Evolutionary conservation across 2,329 filamentous ascomycete species (phyloP).

Genomic region (Rutstroemia sp.): DNA sequence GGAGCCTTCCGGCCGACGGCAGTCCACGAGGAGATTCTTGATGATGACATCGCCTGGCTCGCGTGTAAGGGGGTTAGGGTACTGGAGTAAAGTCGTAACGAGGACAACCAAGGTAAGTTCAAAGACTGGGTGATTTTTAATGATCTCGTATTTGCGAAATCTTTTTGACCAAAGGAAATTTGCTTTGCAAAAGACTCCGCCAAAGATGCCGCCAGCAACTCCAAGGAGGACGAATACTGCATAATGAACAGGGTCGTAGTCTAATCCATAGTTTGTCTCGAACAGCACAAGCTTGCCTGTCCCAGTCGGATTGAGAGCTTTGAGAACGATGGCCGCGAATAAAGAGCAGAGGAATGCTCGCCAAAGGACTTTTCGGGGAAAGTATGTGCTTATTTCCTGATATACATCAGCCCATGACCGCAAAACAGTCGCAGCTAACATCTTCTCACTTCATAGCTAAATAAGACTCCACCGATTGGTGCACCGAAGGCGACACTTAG

Average conservation of each 20-base stretch:
- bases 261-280: conserved; percentile 50
- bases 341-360: conserved; percentile 51
- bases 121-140: conserved; percentile 48
- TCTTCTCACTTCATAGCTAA: conserved; percentile 42
- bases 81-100: conserved; percentile 46
- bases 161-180: conserved; percentile 50
- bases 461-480: conserved; percentile 53
- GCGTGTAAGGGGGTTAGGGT: conserved; percentile 46
- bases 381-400: conserved; percentile 52
- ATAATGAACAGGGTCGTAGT: conserved; percentile 49
- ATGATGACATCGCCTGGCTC: conserved; percentile 49
- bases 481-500: conserved; percentile 53
- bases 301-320: conserved; percentile 50
- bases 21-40: conserved; percentile 50
- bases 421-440: not conserved
- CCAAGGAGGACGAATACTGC: conserved; percentile 49
- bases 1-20: conserved; percentile 32
- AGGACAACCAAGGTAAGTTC: conserved; percentile 48
- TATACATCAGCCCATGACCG: not conserved
- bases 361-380: conserved; percentile 52
- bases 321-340: conserved; percentile 46
- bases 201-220: conserved; percentile 49
- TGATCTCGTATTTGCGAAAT: conserved; percentile 44
- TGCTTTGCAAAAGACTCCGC: conserved; percentile 49
- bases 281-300: conserved; percentile 55